A percentile compares a stretch with the other conserved stretches of the same genome.
Evolutionary conservation across 208 protist genomes (phyloP).

Genomic region (Blechomonas ayalai): DNA sequence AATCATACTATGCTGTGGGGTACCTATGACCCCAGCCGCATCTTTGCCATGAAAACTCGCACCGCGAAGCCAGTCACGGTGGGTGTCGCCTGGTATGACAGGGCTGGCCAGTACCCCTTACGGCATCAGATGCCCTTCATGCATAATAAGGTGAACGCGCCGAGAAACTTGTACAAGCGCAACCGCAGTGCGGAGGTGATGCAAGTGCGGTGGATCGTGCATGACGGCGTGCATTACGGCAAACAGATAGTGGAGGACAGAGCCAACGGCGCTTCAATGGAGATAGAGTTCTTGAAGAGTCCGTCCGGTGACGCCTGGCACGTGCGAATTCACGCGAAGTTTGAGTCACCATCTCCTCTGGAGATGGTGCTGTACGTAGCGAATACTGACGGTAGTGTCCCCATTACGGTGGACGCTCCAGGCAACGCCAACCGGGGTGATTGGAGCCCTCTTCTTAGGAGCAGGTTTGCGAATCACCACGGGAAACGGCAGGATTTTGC

Average conservation of each 20-base stretch:
- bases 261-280: slow-evolving; percentile 29
- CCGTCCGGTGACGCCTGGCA: slow-evolving; percentile 72
- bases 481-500: slow-evolving; percentile 28
- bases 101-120: slow-evolving; percentile 31
- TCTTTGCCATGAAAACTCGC: slow-evolving; percentile 76
- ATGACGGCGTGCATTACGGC: slow-evolving; percentile 79
- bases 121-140: slow-evolving; percentile 57
- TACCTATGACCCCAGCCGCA: slow-evolving; percentile 74
- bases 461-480: slow-evolving; percentile 24
- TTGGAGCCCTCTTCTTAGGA: slow-evolving; percentile 48
- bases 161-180: slow-evolving; percentile 20
- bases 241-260: slow-evolving; percentile 49
- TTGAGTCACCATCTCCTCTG: slow-evolving; percentile 28
- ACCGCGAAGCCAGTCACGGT: slow-evolving; percentile 53
- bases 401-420: slow-evolving; percentile 1
- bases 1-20: slow-evolving; percentile 76
- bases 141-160: slow-evolving; percentile 61
- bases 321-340: slow-evolving; percentile 57
- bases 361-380: slow-evolving; percentile 65
- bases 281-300: slow-evolving; percentile 80
- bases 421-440: slow-evolving; percentile 35
- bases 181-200: slow-evolving; percentile 42
- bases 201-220: slow-evolving; percentile 51
- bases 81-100: slow-evolving; percentile 81
- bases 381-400: slow-evolving; percentile 18